These are phyloP conservation scores for Zostera marina DNA, from an alignment of 116 monocot genomes.

Conservation along the genomic window DNA sequence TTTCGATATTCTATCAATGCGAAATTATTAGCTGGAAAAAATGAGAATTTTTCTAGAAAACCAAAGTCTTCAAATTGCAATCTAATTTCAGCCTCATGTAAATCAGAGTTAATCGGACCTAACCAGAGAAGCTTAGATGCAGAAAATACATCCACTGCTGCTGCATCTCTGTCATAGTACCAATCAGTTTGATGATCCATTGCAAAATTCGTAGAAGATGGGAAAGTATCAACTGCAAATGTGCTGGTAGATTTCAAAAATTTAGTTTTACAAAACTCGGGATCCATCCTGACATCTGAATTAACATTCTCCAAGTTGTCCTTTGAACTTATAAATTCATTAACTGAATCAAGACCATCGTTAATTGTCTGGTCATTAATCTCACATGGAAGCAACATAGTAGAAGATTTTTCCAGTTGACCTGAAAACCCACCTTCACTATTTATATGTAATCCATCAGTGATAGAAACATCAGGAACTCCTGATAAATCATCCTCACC, in stretches of 20 bases:
- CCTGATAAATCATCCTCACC: constrained; percentile 11
- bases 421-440: constrained; percentile 5
- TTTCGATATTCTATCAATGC: constrained; percentile 65
- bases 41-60: constrained; percentile 34
- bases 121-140: constrained; percentile 77
- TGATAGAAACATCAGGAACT: constrained; percentile 8
- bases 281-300: constrained; percentile 7
- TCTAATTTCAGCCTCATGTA: constrained; percentile 43
- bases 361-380: constrained; percentile 1
- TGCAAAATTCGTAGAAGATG: constrained; percentile 14
- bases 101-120: constrained; percentile 48
- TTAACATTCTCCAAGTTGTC: constrained; percentile 10
- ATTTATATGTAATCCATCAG: constrained; percentile 8
- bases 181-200: constrained; percentile 33
- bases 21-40: constrained; percentile 51
- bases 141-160: constrained; percentile 53
- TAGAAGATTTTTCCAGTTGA: constrained; percentile 10
- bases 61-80: constrained; percentile 83
- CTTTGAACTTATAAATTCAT: constrained; percentile 7
- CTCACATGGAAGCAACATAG: constrained; percentile 3
- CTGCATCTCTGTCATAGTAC: constrained; percentile 57
- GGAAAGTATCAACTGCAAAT: constrained; percentile 6
- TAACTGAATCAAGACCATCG: constrained; percentile 8
- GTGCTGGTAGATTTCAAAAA: constrained; percentile 3
- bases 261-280: background rate